phyloP scores from a whole-genome alignment of 805 yeast genomes.

The Wickerhamomyces queroliae region DNA sequence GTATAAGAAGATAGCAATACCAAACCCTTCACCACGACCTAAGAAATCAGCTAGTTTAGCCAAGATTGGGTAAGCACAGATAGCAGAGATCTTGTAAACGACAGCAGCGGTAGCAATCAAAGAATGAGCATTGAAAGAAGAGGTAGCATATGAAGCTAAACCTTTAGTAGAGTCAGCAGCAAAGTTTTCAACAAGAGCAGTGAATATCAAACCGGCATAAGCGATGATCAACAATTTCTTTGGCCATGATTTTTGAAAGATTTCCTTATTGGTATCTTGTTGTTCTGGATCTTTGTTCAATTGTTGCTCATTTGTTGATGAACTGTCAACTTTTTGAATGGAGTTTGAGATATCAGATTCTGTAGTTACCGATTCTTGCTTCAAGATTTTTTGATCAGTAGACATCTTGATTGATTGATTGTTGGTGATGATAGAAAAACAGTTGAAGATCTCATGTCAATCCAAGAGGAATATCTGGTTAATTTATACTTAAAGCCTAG shows the following conservation, averaged over 20 bases:
- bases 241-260: slow-evolving; percentile 9
- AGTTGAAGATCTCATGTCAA: not conserved
- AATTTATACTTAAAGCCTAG: too few relatives aligned
- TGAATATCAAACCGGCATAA: slow-evolving; percentile 19
- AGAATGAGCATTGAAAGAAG: slow-evolving; percentile 32
- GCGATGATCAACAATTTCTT: slow-evolving; percentile 18
- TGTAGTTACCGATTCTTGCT: not conserved
- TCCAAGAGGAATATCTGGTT: too few relatives aligned
- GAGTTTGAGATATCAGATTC: too few relatives aligned
- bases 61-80: slow-evolving; percentile 31
- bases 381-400: not conserved
- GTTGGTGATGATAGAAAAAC: not conserved
- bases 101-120: slow-evolving; percentile 31
- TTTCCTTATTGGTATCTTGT: not conserved
- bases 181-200: slow-evolving; percentile 26
- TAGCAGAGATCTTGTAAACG: slow-evolving; percentile 30
- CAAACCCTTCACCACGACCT: slow-evolving; percentile 34
- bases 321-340: too few relatives aligned
- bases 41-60: slow-evolving; percentile 32
- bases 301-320: too few relatives aligned
- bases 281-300: not conserved
- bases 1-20: slow-evolving; percentile 25
- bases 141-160: slow-evolving; percentile 27
- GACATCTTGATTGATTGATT: not conserved
- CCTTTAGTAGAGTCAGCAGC: slow-evolving; percentile 20